Conservation (phyloP, 305 asterid species). For the Salvia sclarea region DNA sequence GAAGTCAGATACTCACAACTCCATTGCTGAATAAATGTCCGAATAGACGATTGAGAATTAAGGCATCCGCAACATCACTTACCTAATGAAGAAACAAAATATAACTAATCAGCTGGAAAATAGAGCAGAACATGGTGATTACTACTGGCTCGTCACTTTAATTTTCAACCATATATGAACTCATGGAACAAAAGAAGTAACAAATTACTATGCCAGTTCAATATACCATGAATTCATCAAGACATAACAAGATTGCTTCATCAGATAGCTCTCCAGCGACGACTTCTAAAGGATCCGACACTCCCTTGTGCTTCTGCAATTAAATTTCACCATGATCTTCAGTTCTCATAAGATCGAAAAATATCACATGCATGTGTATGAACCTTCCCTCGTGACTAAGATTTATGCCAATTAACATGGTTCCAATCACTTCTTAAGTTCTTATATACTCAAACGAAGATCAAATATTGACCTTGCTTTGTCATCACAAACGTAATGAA, state of each 20-base stretch:
- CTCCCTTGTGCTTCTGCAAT: constrained; percentile 89
- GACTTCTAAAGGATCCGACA: constrained; percentile 91
- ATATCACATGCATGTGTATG: constrained; percentile 9
- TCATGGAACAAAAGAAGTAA: not conserved
- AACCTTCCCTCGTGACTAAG: constrained; percentile 11
- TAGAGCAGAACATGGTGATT: not conserved
- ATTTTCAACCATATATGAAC: constrained; percentile 11
- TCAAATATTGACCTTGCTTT: not conserved
- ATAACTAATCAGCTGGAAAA: constrained; percentile 23
- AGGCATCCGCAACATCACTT: constrained; percentile 94
- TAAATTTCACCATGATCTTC: constrained; percentile 20
- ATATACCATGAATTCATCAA: constrained; percentile 96
- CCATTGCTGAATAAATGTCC: constrained; percentile 78
- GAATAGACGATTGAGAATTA: constrained; percentile 82
- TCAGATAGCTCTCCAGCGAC: constrained; percentile 96
- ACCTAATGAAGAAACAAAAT: constrained; percentile 51
- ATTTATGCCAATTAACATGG: not conserved
- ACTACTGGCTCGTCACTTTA: not conserved
- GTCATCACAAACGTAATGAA: not conserved
- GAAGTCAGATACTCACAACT: constrained; percentile 57
- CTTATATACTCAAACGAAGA: not conserved
- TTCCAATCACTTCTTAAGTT: not conserved
- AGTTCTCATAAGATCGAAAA: constrained; percentile 20
- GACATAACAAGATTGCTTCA: constrained; percentile 86
- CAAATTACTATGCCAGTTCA: not conserved